Conservation (phyloP, 2,329 filamentous ascomycete species). For the Sporothrix brasiliensis region DNA sequence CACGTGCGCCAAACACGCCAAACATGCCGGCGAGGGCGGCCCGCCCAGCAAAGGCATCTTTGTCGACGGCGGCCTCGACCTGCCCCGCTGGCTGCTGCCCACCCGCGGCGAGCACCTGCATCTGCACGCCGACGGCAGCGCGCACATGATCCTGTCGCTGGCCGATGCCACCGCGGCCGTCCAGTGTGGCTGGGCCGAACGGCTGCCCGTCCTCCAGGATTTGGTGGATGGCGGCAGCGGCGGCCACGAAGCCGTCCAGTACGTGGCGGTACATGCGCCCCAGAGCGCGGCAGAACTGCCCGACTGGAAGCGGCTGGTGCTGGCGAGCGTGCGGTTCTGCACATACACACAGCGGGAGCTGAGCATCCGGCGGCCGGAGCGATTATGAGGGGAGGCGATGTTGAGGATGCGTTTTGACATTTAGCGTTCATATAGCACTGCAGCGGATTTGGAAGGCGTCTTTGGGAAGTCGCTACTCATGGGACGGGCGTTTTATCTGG, state of each 20-base stretch:
- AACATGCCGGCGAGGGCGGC: conserved; percentile 40
- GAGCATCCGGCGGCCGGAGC: conserved; percentile 32
- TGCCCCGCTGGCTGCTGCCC: conserved; percentile 34
- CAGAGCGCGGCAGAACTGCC: conserved; percentile 44
- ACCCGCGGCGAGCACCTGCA: conserved; percentile 45
- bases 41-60: conserved; percentile 39
- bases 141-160: conserved; percentile 46
- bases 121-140: conserved; percentile 46
- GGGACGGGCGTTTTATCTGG: not conserved
- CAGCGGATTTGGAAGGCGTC: conserved; percentile 1
- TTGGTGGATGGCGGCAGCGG: not conserved
- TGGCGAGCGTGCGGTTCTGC: conserved; percentile 36
- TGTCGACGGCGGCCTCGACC: conserved; percentile 13
- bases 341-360: conserved; percentile 22
- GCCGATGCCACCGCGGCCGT: conserved; percentile 46
- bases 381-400: not conserved
- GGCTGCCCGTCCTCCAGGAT: conserved; percentile 40
- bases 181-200: conserved; percentile 47
- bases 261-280: conserved; percentile 48
- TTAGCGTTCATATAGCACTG: not conserved
- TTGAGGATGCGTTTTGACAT: not conserved
- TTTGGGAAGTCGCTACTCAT: not conserved
- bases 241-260: conserved; percentile 37
- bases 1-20: conserved; percentile 33
- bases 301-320: conserved; percentile 41